phyloP scores from a whole-genome alignment of 2,329 filamentous ascomycete genomes.

The Xylaria digitata region DNA sequence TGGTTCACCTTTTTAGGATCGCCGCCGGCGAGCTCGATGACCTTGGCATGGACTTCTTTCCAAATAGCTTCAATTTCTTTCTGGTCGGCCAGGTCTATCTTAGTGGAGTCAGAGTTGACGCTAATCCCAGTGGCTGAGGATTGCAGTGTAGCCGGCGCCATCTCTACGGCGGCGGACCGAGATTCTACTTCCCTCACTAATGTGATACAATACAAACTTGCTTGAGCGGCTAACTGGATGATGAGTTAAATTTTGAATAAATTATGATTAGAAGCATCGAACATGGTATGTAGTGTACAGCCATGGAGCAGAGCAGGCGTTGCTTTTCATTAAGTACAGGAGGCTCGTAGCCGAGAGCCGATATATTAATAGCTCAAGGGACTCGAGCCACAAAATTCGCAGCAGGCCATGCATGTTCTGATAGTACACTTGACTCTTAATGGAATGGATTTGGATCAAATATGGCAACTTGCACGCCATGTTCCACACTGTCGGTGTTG shows the following conservation, averaged over 20 bases:
- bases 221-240: not conserved
- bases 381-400: slow-evolving; percentile 22
- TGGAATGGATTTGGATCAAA: slow-evolving; percentile 6
- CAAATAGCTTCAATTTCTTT: slow-evolving; percentile 51
- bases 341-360: slow-evolving; percentile 21
- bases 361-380: slow-evolving; percentile 33
- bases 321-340: not conserved
- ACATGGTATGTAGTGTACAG: not conserved
- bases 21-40: slow-evolving; percentile 50
- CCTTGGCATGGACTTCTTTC: slow-evolving; percentile 50
- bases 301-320: not conserved
- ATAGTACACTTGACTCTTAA: slow-evolving; percentile 14
- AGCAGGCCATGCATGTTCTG: slow-evolving; percentile 9
- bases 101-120: slow-evolving; percentile 38
- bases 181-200: not conserved
- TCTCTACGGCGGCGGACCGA: slow-evolving; percentile 20
- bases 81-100: slow-evolving; percentile 45
- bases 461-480: not conserved
- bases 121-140: slow-evolving; percentile 40
- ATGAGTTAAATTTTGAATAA: slow-evolving; percentile 3
- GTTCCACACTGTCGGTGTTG: slow-evolving; percentile 20
- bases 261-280: not conserved
- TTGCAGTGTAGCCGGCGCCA: slow-evolving; percentile 43
- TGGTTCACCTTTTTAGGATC: slow-evolving; percentile 45
- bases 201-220: not conserved